Conservation (phyloP, 768 basidiomycete genomes). For the Tulasnella sp. region DNA sequence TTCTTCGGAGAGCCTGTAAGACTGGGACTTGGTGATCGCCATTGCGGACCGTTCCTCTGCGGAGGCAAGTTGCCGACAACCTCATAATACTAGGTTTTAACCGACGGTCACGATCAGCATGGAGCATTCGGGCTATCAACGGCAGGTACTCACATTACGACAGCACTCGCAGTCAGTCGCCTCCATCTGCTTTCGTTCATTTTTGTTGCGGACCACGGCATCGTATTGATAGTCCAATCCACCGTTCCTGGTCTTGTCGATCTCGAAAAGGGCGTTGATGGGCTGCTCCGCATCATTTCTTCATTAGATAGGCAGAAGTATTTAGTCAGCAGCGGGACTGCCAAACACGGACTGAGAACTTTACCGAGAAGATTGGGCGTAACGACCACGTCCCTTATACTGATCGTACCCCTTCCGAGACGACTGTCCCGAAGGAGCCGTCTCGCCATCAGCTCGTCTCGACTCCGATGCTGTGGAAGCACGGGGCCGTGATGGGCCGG, state of each 20-base stretch:
- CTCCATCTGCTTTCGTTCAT: conserved; percentile 51
- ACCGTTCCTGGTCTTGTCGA: conserved; percentile 52
- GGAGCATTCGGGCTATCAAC: background rate
- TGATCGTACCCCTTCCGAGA: background rate
- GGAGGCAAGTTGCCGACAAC: conserved; percentile 60
- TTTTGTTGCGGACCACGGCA: conserved; percentile 58
- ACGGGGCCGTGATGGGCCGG: background rate
- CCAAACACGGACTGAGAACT: background rate
- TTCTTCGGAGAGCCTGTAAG: conserved; percentile 16
- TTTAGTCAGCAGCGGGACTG: conserved; percentile 9
- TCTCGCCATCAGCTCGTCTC: background rate
- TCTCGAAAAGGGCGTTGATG: conserved; percentile 54
- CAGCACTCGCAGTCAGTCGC: conserved; percentile 79
- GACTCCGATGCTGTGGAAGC: background rate
- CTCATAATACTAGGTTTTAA: conserved; percentile 56
- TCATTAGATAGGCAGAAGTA: conserved; percentile 1
- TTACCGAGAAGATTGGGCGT: conserved; percentile 23
- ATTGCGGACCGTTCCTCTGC: conserved; percentile 54
- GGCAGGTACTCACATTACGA: conserved; percentile 41
- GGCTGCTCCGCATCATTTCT: conserved; percentile 28
- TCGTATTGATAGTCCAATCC: conserved; percentile 61
- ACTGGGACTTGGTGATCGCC: conserved; percentile 46
- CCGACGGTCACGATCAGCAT: background rate
- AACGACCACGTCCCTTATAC: conserved; percentile 49
- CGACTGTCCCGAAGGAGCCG: background rate